A percentile compares a stretch with the other conserved stretches of the same genome.
These are phyloP conservation scores for Phytopythium oedochilum DNA, from an alignment of 352 stramenopile species.

Conservation along the genomic window DNA sequence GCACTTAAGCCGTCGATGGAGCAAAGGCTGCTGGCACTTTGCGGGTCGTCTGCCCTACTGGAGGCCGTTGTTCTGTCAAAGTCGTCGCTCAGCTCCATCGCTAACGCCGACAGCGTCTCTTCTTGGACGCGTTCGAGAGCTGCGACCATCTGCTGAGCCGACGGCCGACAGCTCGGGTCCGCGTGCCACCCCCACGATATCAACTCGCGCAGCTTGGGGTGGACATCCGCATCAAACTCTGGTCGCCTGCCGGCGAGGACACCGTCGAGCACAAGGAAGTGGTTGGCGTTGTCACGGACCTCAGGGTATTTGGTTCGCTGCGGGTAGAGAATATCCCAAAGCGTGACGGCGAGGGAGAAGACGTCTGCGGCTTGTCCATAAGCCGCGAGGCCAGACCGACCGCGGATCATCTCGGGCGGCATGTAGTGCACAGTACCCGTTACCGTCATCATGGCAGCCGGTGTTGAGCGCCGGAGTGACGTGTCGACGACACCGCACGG, in stretches of 20 bases:
- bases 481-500: neutral
- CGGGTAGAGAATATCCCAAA: slow-evolving; percentile 70
- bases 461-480: slow-evolving; percentile 3
- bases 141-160: slow-evolving; percentile 36
- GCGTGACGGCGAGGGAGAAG: slow-evolving; percentile 55
- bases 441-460: slow-evolving; percentile 43
- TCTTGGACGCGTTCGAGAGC: slow-evolving; percentile 57
- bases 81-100: slow-evolving; percentile 38
- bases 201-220: slow-evolving; percentile 46
- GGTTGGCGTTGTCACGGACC: slow-evolving; percentile 26
- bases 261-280: slow-evolving; percentile 44
- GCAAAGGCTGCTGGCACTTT: neutral
- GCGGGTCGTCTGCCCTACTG: neutral
- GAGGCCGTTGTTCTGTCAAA: slow-evolving; percentile 10
- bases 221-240: slow-evolving; percentile 29
- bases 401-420: slow-evolving; percentile 63
- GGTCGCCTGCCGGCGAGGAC: slow-evolving; percentile 44
- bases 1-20: neutral
- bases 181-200: slow-evolving; percentile 52
- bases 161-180: slow-evolving; percentile 42
- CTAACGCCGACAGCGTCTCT: slow-evolving; percentile 43
- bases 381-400: slow-evolving; percentile 29
- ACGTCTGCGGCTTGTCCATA: slow-evolving; percentile 71
- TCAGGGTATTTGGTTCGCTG: slow-evolving; percentile 39
- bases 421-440: slow-evolving; percentile 74